phyloP scores from a whole-genome alignment of 768 basidiomycete species.

The Pisolithus microcarpus region DNA sequence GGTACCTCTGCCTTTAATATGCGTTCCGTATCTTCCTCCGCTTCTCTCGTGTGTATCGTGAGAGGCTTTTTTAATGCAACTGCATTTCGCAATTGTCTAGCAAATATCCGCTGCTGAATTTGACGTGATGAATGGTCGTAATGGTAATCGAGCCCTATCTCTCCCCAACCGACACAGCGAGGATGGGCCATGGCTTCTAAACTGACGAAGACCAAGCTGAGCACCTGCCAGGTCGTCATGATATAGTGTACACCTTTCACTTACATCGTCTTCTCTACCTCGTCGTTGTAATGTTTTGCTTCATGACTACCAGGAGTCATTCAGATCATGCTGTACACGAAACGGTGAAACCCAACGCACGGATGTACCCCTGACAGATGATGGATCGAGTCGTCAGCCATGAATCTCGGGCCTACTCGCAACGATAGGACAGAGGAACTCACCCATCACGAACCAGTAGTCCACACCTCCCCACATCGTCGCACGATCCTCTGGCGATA shows the following conservation, averaged over 20 bases:
- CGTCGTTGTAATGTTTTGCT: conserved; percentile 59
- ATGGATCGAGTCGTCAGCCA: neutral
- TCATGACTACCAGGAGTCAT: conserved; percentile 48
- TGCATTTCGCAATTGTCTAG: conserved; percentile 61
- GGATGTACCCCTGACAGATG: conserved; percentile 63
- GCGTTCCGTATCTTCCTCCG: conserved; percentile 72
- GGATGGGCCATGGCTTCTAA: conserved; percentile 73
- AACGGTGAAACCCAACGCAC: conserved; percentile 32
- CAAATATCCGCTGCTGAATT: conserved; percentile 59
- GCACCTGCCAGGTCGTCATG: neutral
- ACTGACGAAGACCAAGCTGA: conserved; percentile 28
- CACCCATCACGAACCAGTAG: conserved; percentile 83
- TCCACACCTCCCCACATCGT: conserved; percentile 59
- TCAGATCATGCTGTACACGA: neutral
- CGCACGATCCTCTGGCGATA: conserved; percentile 40
- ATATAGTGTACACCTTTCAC: conserved; percentile 14
- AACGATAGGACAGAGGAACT: conserved; percentile 11
- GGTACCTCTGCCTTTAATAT: conserved; percentile 77
- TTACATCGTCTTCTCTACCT: conserved; percentile 62
- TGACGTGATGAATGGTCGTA: conserved; percentile 72
- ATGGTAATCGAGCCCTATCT: conserved; percentile 84
- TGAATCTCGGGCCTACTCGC: neutral
- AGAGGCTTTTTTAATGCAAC: conserved; percentile 66
- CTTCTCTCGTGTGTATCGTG: conserved; percentile 83
- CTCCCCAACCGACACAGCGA: conserved; percentile 82